Evolutionary conservation across 495 filamentous ascomycete genomes (phyloP), one percentile per base, ranked within the genome.

Genomic region (Tuber umbilicatum): DNA sequence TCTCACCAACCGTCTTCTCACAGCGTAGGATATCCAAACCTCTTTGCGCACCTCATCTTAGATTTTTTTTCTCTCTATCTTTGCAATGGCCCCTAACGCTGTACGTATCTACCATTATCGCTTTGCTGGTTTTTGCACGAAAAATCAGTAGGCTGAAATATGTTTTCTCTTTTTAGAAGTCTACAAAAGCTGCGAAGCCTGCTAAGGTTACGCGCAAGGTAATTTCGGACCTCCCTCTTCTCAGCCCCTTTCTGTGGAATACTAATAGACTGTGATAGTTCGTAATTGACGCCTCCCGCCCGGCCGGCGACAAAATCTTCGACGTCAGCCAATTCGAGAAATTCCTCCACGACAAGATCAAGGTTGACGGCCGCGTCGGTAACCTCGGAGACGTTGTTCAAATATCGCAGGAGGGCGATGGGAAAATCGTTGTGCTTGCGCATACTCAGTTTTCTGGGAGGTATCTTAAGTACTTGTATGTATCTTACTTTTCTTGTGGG

Each of bases 281-380:
- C 90, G 89, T 94, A 87, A 98, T 99, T 92, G 97, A 98, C 87
- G 94, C 94, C 84, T 93, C 91, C 78, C 95, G 97, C 86, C 96
- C 95, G 82, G 94, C 93, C 76, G 91, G 89, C 87, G 96, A 99
- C 90, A 98, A 98, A 90, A 99, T 99, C 89, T 99, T 99, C 92
- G 94, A 99, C 85, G 90, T 97, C 85, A 90, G 91, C 79, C 94
- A 94, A 81, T 99, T 98, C 87, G 94, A 97, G 89, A 98, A 98
- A 90, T 99, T 99, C 91, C 91, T 99, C 72, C 94, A 97, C 88
- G 96, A 99, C 87, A 93, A 92, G 86, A 97, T 99, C 91, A 99
- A 99, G 91, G 93, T 98, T 83, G 96, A 97, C 73, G 93, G 93
- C 89, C 94, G 94, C 83, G 92, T 93, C 82, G 94, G 94, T 78